These are phyloP conservation scores for Pichia thaimueangensis DNA, from an alignment of 805 yeast genomes.

Conservation along the genomic window DNA sequence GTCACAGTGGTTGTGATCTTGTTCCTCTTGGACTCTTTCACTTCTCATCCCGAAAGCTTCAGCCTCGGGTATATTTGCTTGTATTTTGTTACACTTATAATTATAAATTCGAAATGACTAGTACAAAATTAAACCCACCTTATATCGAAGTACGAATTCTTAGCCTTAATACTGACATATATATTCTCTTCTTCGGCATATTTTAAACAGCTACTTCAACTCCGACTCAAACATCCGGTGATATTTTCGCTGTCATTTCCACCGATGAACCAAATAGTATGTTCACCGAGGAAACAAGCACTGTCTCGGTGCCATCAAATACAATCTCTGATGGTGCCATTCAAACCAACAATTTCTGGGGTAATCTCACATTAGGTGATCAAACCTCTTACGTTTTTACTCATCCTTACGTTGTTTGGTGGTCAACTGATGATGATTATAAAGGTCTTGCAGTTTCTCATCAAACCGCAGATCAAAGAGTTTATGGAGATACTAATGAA, in stretches of 20 bases:
- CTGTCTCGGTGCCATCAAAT: constrained; percentile 39
- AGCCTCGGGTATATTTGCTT: too few species aligned
- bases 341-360: constrained; percentile 73
- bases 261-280: constrained; percentile 37
- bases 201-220: background rate
- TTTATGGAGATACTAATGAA: constrained; percentile 42
- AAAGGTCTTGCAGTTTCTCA: constrained; percentile 62
- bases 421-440: constrained; percentile 33
- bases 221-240: constrained; percentile 7
- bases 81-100: too few species aligned
- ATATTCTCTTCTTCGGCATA: too few species aligned
- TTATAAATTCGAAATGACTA: too few species aligned
- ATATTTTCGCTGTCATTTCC: constrained; percentile 8
- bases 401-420: constrained; percentile 61
- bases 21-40: too few species aligned
- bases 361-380: constrained; percentile 51
- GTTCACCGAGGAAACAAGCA: constrained; percentile 37
- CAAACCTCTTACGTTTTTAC: constrained; percentile 53
- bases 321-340: constrained; percentile 42
- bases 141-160: too few species aligned
- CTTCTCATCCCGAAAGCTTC: too few species aligned
- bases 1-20: background rate
- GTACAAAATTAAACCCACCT: too few species aligned
- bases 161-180: too few species aligned
- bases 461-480: constrained; percentile 38